phyloP scores from a whole-genome alignment of 2,329 filamentous ascomycete species.

The Achaetomium macrosporum region DNA sequence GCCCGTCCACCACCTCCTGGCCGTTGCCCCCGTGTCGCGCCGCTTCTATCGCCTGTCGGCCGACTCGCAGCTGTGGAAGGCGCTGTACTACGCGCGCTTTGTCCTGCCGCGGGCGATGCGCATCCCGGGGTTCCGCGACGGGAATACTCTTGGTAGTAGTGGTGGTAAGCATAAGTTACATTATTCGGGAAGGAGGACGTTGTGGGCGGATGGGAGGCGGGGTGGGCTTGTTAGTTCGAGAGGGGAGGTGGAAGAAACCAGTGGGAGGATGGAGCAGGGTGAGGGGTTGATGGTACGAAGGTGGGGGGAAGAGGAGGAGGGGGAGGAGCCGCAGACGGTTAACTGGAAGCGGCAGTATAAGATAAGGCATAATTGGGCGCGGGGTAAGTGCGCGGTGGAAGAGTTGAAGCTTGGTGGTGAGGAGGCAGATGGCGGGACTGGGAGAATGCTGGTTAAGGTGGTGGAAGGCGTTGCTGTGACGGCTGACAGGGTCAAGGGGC shows the following conservation, averaged over 20 bases:
- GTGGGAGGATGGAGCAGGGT: not conserved
- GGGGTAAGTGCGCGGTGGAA: constrained; percentile 71
- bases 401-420: constrained; percentile 53
- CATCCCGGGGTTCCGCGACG: constrained; percentile 58
- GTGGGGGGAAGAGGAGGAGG: constrained; percentile 4
- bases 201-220: constrained; percentile 42
- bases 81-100: constrained; percentile 80
- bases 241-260: not conserved
- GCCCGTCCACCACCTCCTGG: constrained; percentile 61
- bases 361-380: constrained; percentile 84
- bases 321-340: constrained; percentile 47
- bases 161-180: constrained; percentile 34
- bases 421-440: constrained; percentile 36
- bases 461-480: constrained; percentile 73
- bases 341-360: constrained; percentile 90
- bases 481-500: constrained; percentile 60
- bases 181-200: constrained; percentile 38
- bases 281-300: not conserved
- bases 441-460: constrained; percentile 67
- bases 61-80: constrained; percentile 88
- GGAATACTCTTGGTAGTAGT: constrained; percentile 18
- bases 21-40: constrained; percentile 59
- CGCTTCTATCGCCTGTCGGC: constrained; percentile 67
- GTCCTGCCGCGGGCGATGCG: constrained; percentile 74
- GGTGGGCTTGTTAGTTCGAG: constrained; percentile 33